Evolutionary conservation across 371 early-diverging fungal genomes (phyloP).

Genomic region (Mucor irregularis): DNA sequence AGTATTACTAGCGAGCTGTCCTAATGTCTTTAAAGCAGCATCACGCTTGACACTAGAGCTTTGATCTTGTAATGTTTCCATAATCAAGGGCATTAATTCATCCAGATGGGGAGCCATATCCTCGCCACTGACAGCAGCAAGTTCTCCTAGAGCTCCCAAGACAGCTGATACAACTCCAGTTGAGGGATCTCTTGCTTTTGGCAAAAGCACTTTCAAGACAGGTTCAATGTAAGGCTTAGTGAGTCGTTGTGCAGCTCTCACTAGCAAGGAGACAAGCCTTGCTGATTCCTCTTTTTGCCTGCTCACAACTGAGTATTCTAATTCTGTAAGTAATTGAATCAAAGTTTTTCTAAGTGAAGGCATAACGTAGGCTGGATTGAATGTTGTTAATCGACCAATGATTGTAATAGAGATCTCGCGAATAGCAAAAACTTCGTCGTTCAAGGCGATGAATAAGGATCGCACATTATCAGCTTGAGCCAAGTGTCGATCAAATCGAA

Average conservation of each 20-base stretch:
- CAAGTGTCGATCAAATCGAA: conserved; percentile 87
- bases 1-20: conserved; percentile 83
- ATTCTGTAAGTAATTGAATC: conserved; percentile 88
- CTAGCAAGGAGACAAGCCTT: conserved; percentile 75
- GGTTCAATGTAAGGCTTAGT: conserved; percentile 93
- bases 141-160: conserved; percentile 85
- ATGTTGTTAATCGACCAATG: conserved; percentile 84
- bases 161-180: conserved; percentile 85
- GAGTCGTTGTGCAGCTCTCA: conserved; percentile 75
- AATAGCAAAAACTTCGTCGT: conserved; percentile 92
- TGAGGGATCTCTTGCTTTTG: conserved; percentile 80
- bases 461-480: conserved; percentile 91
- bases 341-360: conserved; percentile 86
- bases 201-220: conserved; percentile 81
- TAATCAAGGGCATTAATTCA: conserved; percentile 82
- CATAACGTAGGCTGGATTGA: conserved; percentile 94
- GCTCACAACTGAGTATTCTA: conserved; percentile 86
- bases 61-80: conserved; percentile 92
- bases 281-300: conserved; percentile 92
- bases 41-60: conserved; percentile 82
- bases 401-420: conserved; percentile 83
- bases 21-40: conserved; percentile 86
- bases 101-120: conserved; percentile 83
- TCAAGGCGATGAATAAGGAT: conserved; percentile 85
- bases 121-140: conserved; percentile 86